A percentile compares a stretch with the other conserved stretches of the same genome.
Evolutionary conservation across 805 yeast species (phyloP).

Genomic region (Torulaspora franciscae): DNA sequence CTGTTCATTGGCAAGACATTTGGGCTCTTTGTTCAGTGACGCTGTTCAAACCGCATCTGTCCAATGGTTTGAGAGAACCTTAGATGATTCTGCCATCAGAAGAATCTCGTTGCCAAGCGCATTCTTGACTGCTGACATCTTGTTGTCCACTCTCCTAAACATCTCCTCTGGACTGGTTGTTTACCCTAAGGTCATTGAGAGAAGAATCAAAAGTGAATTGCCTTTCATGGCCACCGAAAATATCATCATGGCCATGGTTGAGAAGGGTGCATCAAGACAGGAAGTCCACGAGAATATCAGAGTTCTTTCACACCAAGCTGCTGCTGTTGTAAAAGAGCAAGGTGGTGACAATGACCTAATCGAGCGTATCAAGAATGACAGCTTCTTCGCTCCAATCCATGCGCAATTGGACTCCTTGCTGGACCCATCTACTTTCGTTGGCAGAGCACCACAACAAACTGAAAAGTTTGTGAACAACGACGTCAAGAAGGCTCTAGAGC

Average conservation of each 20-base stretch:
- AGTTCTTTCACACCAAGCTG: slow-evolving; percentile 95
- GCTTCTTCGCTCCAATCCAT: slow-evolving; percentile 88
- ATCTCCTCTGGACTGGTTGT: slow-evolving; percentile 94
- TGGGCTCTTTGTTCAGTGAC: slow-evolving; percentile 86
- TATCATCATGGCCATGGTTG: slow-evolving; percentile 99
- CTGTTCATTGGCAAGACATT: slow-evolving; percentile 94
- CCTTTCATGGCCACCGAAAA: slow-evolving; percentile 99
- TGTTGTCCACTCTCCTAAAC: slow-evolving; percentile 82
- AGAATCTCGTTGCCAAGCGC: slow-evolving; percentile 96
- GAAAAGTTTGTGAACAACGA: slow-evolving; percentile 84
- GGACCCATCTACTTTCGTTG: slow-evolving; percentile 92
- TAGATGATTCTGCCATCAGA: slow-evolving; percentile 97
- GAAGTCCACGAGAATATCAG: slow-evolving; percentile 97
- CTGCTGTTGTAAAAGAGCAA: slow-evolving; percentile 93
- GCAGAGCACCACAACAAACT: slow-evolving; percentile 97
- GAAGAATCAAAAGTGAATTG: slow-evolving; percentile 88
- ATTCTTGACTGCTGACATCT: slow-evolving; percentile 90
- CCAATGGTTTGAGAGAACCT: slow-evolving; percentile 98
- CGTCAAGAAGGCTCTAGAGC: slow-evolving; percentile 75
- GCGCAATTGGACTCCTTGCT: slow-evolving; percentile 70
- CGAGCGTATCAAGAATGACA: slow-evolving; percentile 72
- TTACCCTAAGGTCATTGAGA: slow-evolving; percentile 96
- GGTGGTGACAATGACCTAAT: slow-evolving; percentile 98
- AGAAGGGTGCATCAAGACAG: slow-evolving; percentile 95
- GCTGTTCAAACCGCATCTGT: slow-evolving; percentile 96